phyloP scores from a whole-genome alignment of 192 early-diverging fungal species.

The Paraglomus brasilianum region DNA sequence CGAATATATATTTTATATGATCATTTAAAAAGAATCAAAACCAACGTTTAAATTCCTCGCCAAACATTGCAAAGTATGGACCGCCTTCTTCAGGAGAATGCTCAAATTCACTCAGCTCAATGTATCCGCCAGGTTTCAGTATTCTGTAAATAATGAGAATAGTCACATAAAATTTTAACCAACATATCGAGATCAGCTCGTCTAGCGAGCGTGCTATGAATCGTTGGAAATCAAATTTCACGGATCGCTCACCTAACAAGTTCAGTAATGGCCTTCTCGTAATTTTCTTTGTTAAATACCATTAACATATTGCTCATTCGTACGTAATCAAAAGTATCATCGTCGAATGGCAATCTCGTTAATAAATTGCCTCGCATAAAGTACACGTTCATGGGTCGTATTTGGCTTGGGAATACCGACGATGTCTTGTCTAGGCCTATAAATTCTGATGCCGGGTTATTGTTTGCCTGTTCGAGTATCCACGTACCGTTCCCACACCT shows the following conservation, averaged over 20 bases:
- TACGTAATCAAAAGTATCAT: conserved; percentile 9
- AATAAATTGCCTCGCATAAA: neutral
- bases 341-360: neutral
- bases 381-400: neutral
- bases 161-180: no score
- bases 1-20: no score
- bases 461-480: neutral
- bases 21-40: no score
- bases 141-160: neutral
- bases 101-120: neutral
- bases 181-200: no score
- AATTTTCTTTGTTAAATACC: neutral
- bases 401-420: no score
- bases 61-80: neutral
- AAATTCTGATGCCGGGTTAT: conserved; percentile 1
- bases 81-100: neutral
- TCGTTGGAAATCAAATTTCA: no score
- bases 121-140: neutral
- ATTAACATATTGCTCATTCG: neutral
- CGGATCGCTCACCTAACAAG: neutral
- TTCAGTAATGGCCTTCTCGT: neutral
- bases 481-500: conserved; percentile 20
- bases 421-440: conserved; percentile 18
- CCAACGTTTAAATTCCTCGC: neutral
- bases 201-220: no score